Base-by-base conservation (phyloP, 345 rosid genomes). In the Melastoma malabathricum region DNA sequence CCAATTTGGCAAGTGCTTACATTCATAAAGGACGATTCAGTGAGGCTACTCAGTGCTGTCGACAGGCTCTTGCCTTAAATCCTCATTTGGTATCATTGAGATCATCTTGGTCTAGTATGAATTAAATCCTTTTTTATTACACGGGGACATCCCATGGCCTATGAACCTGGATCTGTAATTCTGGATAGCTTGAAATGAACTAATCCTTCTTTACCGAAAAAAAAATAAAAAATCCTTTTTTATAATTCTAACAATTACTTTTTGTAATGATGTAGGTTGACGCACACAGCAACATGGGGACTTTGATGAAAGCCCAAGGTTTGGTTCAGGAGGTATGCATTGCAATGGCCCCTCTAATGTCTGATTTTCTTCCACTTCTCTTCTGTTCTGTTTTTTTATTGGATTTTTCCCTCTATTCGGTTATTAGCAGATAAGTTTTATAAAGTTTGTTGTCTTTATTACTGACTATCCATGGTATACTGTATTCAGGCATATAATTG, bases 401-500 rank as follows among this genome's bases (percentile, higher is more conserved):
- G 44, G 48, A 29, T 59, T 63, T 66, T 50, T 63, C 58, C 44
- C 44, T 55, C 18, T 50, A 8, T 48, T 49, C 53, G 56, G 59
- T 47, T 44, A 39, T 58, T 54, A 34, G 41, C 41, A 2, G 41
- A 34, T 34, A 34, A 9, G 41, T 9, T 34, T 9, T 34, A 34
- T 34, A 34, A 22, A 34, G 6, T 34, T 34, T 34, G 60, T 66
- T 63, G 68, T 72, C 74, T 70, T 74, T 89, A 23, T 38, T 55
- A 43, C 44, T 43, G 19, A 12, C 8, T 6, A 22, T 44, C 19
- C 16, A 39, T 5, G 10, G 14, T 5, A 10, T 39, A 13, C 41
- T 43, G 81, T 82, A 73, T 83, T 87, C 90, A 93, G 99, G 99
- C 99, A 58, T 85, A 78, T 79, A 81, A 88, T 67, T 93, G 97